phyloP scores from a whole-genome alignment of 371 early-diverging fungal genomes.

The Circinella minor region DNA sequence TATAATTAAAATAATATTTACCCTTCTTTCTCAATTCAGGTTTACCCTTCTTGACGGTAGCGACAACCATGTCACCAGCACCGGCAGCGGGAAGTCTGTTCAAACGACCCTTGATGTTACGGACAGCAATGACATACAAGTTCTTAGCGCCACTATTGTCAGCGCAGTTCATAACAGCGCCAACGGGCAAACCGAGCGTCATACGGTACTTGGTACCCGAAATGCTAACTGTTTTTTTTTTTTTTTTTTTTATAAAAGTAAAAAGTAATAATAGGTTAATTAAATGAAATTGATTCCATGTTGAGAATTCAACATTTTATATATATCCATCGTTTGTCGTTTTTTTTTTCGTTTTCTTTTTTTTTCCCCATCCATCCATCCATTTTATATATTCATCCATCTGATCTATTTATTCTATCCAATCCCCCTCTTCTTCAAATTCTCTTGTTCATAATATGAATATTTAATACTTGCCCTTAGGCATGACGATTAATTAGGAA shows the following conservation, averaged over 20 bases:
- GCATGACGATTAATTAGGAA: slow-evolving; percentile 12
- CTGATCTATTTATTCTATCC: slow-evolving; percentile 1
- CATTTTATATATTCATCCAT: slow-evolving; percentile 16
- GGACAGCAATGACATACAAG: slow-evolving; percentile 99
- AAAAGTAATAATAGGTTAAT: too few species aligned
- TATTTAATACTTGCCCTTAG: slow-evolving; percentile 16
- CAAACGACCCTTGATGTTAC: slow-evolving; percentile 96
- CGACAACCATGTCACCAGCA: slow-evolving; percentile 99
- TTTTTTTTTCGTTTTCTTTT: slow-evolving; percentile 3
- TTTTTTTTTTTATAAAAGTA: too few species aligned
- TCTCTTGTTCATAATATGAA: neutral
- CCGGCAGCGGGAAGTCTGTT: slow-evolving; percentile 99
- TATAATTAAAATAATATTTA: slow-evolving; percentile 30
- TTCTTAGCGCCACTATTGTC: slow-evolving; percentile 99
- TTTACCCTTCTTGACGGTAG: slow-evolving; percentile 99
- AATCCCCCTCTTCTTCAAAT: neutral
- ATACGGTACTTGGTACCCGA: slow-evolving; percentile 98
- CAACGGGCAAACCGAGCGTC: slow-evolving; percentile 99
- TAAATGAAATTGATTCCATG: too few species aligned
- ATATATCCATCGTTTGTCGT: neutral
- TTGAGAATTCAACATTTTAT: too few species aligned
- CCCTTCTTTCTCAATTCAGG: slow-evolving; percentile 99
- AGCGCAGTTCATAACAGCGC: slow-evolving; percentile 99
- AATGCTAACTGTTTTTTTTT: slow-evolving; percentile 56
- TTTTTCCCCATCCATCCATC: neutral